Percentiles rank a stretch among this genome's conserved stretches.
Evolutionary conservation across 208 protist genomes (phyloP).

Genomic region (Balamuthia mandrillaris): DNA sequence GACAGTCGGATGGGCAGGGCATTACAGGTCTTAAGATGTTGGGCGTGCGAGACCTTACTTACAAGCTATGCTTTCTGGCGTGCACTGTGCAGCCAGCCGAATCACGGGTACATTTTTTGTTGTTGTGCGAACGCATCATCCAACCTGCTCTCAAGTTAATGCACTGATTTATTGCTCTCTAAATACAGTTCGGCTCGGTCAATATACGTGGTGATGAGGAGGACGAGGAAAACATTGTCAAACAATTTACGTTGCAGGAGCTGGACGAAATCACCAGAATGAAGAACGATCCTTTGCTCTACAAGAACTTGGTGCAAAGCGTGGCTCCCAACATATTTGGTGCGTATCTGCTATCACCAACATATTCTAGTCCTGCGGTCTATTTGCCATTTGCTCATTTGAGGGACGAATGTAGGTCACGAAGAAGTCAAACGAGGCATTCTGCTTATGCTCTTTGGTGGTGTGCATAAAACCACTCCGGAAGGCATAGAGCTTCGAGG

Average conservation of each 20-base stretch:
- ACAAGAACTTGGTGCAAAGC: constrained; percentile 83
- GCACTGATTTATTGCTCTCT: background rate
- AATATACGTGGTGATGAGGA: background rate
- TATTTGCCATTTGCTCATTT: background rate
- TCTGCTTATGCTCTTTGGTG: constrained; percentile 96
- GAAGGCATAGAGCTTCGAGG: constrained; percentile 88
- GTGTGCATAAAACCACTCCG: constrained; percentile 93
- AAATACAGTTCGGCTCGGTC: background rate
- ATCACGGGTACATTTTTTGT: background rate
- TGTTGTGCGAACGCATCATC: constrained; percentile 20
- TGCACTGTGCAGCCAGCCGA: constrained; percentile 75
- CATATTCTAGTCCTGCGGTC: background rate
- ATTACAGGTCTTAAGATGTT: constrained; percentile 91
- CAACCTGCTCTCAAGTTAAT: background rate
- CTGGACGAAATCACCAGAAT: constrained; percentile 78
- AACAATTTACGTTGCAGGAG: constrained; percentile 34
- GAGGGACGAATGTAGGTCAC: constrained; percentile 76
- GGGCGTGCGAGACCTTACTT: constrained; percentile 94
- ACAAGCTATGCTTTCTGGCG: constrained; percentile 95
- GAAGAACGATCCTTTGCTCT: constrained; percentile 72
- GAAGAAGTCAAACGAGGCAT: constrained; percentile 97
- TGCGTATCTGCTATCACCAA: background rate
- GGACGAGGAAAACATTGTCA: background rate
- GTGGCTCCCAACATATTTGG: constrained; percentile 66
- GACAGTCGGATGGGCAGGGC: constrained; percentile 71